A percentile compares a stretch with the other conserved stretches of the same genome.
Evolutionary conservation across 768 basidiomycete genomes (phyloP).

Genomic region (Pleurotus tuoliensis): DNA sequence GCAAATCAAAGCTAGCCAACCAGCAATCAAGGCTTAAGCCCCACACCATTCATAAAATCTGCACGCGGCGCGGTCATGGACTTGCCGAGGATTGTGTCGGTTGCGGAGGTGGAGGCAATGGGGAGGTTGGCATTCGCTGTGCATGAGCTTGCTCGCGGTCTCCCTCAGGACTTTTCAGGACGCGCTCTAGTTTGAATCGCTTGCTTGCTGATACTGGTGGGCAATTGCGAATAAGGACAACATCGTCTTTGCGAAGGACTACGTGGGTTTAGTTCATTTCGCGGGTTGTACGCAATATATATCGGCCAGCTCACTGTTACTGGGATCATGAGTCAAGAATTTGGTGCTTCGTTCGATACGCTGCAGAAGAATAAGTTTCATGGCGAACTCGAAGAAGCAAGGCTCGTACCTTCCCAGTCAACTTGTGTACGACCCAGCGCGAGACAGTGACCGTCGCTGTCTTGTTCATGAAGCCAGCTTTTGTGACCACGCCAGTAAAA

Average conservation of each 20-base stretch:
- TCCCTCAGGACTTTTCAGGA: slow-evolving; percentile 66
- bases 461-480: slow-evolving; percentile 79
- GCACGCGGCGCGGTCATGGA: background rate
- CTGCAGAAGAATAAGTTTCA: slow-evolving; percentile 31
- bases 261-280: background rate
- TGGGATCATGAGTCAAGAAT: slow-evolving; percentile 71
- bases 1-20: slow-evolving; percentile 24
- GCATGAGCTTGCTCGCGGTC: slow-evolving; percentile 38
- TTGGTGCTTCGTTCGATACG: slow-evolving; percentile 74
- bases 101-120: background rate
- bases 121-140: background rate
- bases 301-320: slow-evolving; percentile 49
- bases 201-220: slow-evolving; percentile 77
- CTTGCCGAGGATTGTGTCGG: slow-evolving; percentile 13
- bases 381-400: background rate
- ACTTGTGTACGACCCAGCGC: slow-evolving; percentile 64
- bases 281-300: background rate
- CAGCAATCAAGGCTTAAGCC: background rate
- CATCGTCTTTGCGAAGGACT: slow-evolving; percentile 68
- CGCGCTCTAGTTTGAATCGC: slow-evolving; percentile 65
- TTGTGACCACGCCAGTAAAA: slow-evolving; percentile 72
- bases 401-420: slow-evolving; percentile 68
- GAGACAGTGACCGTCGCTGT: slow-evolving; percentile 83
- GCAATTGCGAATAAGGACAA: slow-evolving; percentile 77
- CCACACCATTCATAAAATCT: background rate